phyloP scores from a whole-genome alignment of 495 filamentous ascomycete species.

The Lasiosphaeria miniovina region DNA sequence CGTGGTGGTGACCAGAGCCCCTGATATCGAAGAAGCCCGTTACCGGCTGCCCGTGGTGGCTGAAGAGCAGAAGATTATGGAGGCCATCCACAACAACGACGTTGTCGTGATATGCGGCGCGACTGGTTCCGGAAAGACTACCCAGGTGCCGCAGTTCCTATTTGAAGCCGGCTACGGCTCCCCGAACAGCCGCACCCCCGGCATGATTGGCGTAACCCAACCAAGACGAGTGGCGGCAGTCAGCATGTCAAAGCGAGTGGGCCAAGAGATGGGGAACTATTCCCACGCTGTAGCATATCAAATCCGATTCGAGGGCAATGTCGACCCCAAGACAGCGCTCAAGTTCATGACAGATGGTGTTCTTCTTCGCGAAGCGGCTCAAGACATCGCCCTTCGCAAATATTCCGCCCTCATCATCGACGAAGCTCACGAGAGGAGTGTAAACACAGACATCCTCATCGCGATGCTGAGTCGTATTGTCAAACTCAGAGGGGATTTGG shows the following conservation, averaged over 20 bases:
- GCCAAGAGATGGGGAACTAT: constrained; percentile 72
- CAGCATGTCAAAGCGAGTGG: constrained; percentile 91
- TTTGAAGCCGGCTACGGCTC: constrained; percentile 91
- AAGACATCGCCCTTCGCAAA: constrained; percentile 86
- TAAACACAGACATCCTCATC: constrained; percentile 96
- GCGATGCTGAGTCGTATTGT: constrained; percentile 94
- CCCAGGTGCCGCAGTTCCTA: constrained; percentile 92
- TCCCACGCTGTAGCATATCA: constrained; percentile 79
- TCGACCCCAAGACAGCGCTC: constrained; percentile 79
- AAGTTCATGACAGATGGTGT: constrained; percentile 99
- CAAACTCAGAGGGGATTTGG: constrained; percentile 55
- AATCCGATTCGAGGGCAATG: constrained; percentile 88
- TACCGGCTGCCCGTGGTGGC: constrained; percentile 84
- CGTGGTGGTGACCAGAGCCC: constrained; percentile 65
- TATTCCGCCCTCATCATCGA: constrained; percentile 95
- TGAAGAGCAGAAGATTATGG: constrained; percentile 98
- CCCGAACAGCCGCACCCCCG: constrained; percentile 71
- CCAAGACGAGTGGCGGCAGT: constrained; percentile 90
- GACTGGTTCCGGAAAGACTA: constrained; percentile 96
- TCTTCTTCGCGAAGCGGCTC: constrained; percentile 81
- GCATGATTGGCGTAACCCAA: constrained; percentile 93
- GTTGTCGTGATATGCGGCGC: constrained; percentile 90
- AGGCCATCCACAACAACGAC: constrained; percentile 86
- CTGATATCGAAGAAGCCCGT: constrained; percentile 72
- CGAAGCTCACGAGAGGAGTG: constrained; percentile 95